Evolutionary conservation across 2,329 filamentous ascomycete species (phyloP).

Genomic region (Trichoderma sp.): DNA sequence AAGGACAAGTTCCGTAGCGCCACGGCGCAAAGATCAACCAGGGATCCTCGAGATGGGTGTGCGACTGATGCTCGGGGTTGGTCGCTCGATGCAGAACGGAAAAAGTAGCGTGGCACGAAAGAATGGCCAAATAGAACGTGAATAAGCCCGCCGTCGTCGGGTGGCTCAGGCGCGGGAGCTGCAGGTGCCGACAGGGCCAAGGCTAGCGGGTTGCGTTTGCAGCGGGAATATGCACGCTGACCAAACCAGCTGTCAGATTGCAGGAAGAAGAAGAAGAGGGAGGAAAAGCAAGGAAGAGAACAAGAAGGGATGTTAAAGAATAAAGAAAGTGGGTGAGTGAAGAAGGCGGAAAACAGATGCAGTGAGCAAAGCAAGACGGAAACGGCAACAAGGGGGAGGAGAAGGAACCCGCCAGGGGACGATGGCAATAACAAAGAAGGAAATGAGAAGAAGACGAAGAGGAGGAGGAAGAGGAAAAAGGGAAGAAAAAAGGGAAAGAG

Average conservation of each 20-base stretch:
- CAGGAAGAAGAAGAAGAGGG: no score
- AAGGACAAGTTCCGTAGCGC: neutral
- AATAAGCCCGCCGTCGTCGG: neutral
- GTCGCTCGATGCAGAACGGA: constrained; percentile 5
- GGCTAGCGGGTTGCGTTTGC: neutral
- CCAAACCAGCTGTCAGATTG: neutral
- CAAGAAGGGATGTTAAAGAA: neutral
- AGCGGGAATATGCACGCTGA: neutral
- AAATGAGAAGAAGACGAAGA: neutral
- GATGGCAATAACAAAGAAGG: neutral
- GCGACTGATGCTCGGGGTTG: neutral
- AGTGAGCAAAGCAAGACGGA: neutral
- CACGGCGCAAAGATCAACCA: constrained; percentile 2
- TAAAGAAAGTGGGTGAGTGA: neutral
- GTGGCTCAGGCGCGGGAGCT: constrained; percentile 11
- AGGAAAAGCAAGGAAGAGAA: neutral
- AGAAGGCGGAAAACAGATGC: no score
- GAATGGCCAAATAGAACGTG: constrained; percentile 15
- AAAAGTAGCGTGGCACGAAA: neutral
- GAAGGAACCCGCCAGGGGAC: neutral
- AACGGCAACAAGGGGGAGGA: neutral
- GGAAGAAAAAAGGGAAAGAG: neutral
- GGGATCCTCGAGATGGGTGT: constrained; percentile 12
- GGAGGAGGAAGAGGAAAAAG: neutral
- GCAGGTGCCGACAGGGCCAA: constrained; percentile 14